phyloP scores from a whole-genome alignment of 2,329 filamentous ascomycete species.

The Stenocarpella maydis region DNA sequence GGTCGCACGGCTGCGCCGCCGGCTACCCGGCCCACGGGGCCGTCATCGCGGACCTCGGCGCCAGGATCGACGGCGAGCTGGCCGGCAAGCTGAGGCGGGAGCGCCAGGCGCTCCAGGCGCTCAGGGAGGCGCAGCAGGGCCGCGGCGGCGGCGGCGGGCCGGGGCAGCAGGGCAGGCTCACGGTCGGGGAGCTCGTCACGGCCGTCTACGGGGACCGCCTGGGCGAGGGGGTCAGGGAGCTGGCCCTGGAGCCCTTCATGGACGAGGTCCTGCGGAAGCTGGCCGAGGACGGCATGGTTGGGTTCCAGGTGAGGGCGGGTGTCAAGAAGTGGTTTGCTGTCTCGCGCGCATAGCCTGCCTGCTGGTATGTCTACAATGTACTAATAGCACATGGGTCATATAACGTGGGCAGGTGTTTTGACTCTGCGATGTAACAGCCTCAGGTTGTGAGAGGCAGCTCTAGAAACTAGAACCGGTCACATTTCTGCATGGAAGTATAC shows the following conservation, averaged over 20 bases:
- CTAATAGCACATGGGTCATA: no score
- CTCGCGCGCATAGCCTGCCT: no score
- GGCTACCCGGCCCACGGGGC: constrained; percentile 57
- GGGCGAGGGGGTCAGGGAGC: constrained; percentile 45
- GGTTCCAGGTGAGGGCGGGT: constrained; percentile 47
- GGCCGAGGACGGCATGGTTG: constrained; percentile 52
- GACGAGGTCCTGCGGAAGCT: constrained; percentile 53
- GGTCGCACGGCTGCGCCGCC: constrained; percentile 42
- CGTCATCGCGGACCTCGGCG: constrained; percentile 47
- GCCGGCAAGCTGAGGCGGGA: constrained; percentile 50
- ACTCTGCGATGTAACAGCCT: no score
- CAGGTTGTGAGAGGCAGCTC: no score
- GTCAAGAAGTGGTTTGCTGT: constrained; percentile 48
- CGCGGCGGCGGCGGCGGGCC: no score
- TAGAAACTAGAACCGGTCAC: no score
- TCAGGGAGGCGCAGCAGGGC: constrained; percentile 37
- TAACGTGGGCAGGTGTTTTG: no score
- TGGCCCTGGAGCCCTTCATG: constrained; percentile 54
- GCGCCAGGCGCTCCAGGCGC: constrained; percentile 46
- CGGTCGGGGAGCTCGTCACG: constrained; percentile 52
- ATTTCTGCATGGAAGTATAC: no score
- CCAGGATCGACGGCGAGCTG: constrained; percentile 50
- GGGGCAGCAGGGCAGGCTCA: constrained; percentile 37
- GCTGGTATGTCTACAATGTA: no score
- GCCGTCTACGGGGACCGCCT: constrained; percentile 51